Evolutionary conservation across 257 asterid species (phyloP), one percentile per base, ranked within the genome.

Genomic region (Lycium barbarum): DNA sequence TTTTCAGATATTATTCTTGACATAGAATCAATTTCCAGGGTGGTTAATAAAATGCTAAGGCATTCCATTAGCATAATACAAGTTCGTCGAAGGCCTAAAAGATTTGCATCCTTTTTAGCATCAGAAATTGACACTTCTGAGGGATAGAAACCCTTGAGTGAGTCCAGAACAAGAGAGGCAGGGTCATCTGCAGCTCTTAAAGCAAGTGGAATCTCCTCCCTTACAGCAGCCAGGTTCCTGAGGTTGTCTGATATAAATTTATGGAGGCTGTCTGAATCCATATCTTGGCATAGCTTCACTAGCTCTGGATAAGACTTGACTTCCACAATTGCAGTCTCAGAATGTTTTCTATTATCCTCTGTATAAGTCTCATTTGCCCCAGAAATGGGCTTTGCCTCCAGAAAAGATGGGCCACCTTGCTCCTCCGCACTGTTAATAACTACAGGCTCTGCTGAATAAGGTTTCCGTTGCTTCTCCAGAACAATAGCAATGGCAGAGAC

Each of bases 1-100:
- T 79, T 90, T 84, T 83, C 95, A 10, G 98, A 89, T 84, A 92
- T 85, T 33, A 94, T 79, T 53, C 8, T 84, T 74, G 93, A 83
- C 84, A 84, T 67, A 65, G 90, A 88, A 17, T 85, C 88, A 71
- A 86, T 82, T 85, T 90, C 93, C 83, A 88, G 86, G 71, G 85
- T 85, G 73, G 85, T 26, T 38, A 90, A 83, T 40, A 92, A 92
- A 79, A 87, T 88, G 93, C 98, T 85, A 70, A 96, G 98, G 89
- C 98, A 96, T 86, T 96, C 98, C 98, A 96, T 90, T 91, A 96
- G 84, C 98, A 96, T 93, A 80, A 96, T 94, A 86, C 98, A 96
- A 59, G 98, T 93, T 83, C 99, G 90, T 58, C 98, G 97, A 83
- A 96, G 89, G 85, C 99, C 99, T 45, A 93, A 89, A 58, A 96